A percentile compares a stretch with the other conserved stretches of the same genome.
Conservation (phyloP, 208 protist genomes). For the Leishmania arabica region DNA sequence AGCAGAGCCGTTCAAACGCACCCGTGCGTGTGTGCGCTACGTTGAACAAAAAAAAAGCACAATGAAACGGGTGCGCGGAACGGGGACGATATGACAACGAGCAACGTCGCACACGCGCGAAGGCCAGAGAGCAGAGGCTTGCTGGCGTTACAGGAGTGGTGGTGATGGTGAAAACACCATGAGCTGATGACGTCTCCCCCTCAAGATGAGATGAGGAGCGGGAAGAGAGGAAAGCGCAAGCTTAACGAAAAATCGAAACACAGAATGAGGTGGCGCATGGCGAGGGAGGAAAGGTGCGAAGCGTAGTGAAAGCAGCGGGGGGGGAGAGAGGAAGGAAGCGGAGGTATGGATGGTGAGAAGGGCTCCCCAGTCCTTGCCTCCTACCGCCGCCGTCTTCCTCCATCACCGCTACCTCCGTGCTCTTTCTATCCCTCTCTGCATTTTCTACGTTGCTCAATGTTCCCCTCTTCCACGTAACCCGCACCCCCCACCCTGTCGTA, state of each 20-base stretch:
- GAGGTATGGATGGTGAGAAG: neutral
- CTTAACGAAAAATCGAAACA: neutral
- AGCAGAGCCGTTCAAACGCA: neutral
- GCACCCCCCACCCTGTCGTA: neutral
- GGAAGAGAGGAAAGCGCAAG: neutral
- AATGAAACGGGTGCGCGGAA: neutral
- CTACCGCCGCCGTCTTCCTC: neutral
- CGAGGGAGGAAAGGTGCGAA: neutral
- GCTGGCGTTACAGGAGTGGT: neutral
- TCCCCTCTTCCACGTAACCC: neutral
- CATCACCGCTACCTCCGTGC: neutral
- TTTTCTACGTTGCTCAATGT: neutral
- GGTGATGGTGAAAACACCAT: neutral
- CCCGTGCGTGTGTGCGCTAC: neutral
- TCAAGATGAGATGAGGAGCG: neutral
- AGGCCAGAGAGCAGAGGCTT: neutral
- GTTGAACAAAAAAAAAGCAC: neutral
- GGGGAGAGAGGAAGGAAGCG: neutral
- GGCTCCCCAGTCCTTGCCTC: neutral
- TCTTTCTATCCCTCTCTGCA: slow-evolving; percentile 12
- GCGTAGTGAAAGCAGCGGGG: neutral
- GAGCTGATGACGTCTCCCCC: neutral
- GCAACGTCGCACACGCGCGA: neutral
- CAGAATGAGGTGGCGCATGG: neutral
- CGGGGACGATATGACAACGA: neutral